phyloP scores from a whole-genome alignment of 106 monocot genomes.

The Narthecium ossifragum region DNA sequence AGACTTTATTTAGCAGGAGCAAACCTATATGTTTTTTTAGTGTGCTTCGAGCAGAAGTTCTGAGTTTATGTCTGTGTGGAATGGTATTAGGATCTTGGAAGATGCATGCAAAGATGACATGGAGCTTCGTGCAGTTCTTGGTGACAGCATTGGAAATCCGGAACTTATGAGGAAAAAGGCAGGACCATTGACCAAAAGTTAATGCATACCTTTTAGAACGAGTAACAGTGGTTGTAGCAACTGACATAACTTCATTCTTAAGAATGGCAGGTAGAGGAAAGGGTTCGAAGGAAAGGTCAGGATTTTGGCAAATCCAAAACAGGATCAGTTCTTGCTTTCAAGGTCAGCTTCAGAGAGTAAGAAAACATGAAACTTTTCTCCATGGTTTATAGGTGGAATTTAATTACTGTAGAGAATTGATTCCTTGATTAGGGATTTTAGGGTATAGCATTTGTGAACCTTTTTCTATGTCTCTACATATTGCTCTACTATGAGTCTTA shows the following conservation, averaged over 20 bases:
- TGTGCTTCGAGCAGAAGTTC: neutral
- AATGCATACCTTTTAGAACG: too few species aligned
- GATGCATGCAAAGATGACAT: conserved; percentile 81
- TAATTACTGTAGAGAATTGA: too few species aligned
- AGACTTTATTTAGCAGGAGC: too few species aligned
- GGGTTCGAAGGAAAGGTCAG: conserved; percentile 80
- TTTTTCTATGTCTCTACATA: too few species aligned
- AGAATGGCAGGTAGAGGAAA: conserved; percentile 72
- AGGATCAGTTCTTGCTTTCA: conserved; percentile 91
- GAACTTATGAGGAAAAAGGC: conserved; percentile 96
- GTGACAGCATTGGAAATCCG: conserved; percentile 93
- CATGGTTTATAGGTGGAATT: too few species aligned
- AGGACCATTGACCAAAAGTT: neutral
- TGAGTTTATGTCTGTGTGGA: neutral
- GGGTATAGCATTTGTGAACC: too few species aligned
- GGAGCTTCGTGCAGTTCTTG: conserved; percentile 90
- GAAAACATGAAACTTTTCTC: too few species aligned
- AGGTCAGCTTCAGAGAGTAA: conserved; percentile 99
- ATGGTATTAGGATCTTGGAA: conserved; percentile 61
- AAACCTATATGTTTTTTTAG: neutral
- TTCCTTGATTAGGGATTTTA: too few species aligned
- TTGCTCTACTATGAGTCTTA: too few species aligned
- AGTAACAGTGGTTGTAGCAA: neutral
- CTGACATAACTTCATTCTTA: neutral
- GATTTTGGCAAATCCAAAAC: conserved; percentile 82